Evolutionary conservation across 805 yeast genomes (phyloP), one percentile per base, ranked within the genome.

Genomic region (Lachancea sp.): DNA sequence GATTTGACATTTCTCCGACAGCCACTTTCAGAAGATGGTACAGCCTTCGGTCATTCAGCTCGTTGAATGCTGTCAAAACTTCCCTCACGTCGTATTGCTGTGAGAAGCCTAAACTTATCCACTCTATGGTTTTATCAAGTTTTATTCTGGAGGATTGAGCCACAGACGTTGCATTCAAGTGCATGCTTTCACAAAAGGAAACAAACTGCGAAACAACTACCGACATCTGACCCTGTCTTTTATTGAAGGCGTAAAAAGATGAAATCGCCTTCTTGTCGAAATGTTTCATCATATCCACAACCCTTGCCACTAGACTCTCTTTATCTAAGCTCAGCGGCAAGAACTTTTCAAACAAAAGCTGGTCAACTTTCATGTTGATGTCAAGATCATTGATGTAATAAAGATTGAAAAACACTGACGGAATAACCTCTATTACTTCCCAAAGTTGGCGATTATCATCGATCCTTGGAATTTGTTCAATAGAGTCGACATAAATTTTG

Each of bases 361-460:
- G 45, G 55, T 87, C 96, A 11, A 86, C 82, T 9, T 72, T 64
- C 9, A 79, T 71, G 42, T 80, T 85, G 36, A 85, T 79, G 8
- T 69, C 66, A 38, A 64, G 70, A 50, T 83, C 88, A 55, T 86
- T 85, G 47, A 88, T 80, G 52, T 83, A 88, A 36, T 82, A 70
- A 32, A 85, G 68, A 17, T 77, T 74, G 34, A 88, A 63, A 0
- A 88, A 58, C 17, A 72, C 70, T 32, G 77, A 74, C 1, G 96
- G 96, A 19, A 87, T 77, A 21, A 58, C 50, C 13, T 56, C 55
- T 2, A 64, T 52, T 8, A 63, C 45, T 5, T 52, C 57, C 55
- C 61, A 59, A 1, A 58, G 43, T 9, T 54, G 58, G 5, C 40
- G 34, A 34, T 59, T 50, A 8, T 46, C 43, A 2, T 20, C 23